phyloP scores from a whole-genome alignment of 164 flowering plant genomes.

The Litsea cubeba region DNA sequence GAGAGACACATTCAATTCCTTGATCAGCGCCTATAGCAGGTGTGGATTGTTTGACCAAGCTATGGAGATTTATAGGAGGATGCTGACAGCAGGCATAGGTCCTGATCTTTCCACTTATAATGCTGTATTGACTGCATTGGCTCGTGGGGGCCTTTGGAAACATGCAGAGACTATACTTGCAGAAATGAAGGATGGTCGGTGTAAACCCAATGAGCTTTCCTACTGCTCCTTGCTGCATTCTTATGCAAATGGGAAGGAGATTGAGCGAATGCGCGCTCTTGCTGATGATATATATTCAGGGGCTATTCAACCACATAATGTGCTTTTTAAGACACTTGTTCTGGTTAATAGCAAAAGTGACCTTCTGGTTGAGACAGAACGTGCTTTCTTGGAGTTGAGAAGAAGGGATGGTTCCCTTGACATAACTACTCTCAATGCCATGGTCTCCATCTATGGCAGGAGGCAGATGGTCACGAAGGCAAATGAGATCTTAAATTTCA shows the following conservation, averaged over 20 bases:
- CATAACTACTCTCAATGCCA: slow-evolving; percentile 72
- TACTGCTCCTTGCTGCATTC: slow-evolving; percentile 81
- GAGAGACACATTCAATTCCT: slow-evolving; percentile 84
- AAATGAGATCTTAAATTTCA: slow-evolving; percentile 58
- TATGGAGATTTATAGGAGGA: slow-evolving; percentile 60
- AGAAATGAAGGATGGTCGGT: slow-evolving; percentile 67
- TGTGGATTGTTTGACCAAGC: slow-evolving; percentile 79
- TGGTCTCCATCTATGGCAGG: slow-evolving; percentile 85
- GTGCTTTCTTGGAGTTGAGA: slow-evolving; percentile 67
- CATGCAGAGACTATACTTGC: slow-evolving; percentile 77
- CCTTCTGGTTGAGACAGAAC: slow-evolving; percentile 67
- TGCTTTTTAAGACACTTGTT: slow-evolving; percentile 77
- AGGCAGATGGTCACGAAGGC: slow-evolving; percentile 69
- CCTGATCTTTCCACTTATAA: slow-evolving; percentile 92
- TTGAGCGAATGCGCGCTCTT: slow-evolving; percentile 59
- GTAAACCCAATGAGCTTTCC: slow-evolving; percentile 74
- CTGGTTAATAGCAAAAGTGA: slow-evolving; percentile 76
- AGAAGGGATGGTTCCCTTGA: slow-evolving; percentile 58
- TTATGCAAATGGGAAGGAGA: slow-evolving; percentile 77
- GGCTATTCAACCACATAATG: slow-evolving; percentile 42
- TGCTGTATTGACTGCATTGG: slow-evolving; percentile 82
- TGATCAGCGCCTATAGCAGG: slow-evolving; percentile 84
- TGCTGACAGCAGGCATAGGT: slow-evolving; percentile 62
- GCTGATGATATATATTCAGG: slow-evolving; percentile 72
- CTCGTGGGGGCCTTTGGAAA: slow-evolving; percentile 90